phyloP scores from a whole-genome alignment of 2,329 filamentous ascomycete species.

The Cladophialophora exuberans region DNA sequence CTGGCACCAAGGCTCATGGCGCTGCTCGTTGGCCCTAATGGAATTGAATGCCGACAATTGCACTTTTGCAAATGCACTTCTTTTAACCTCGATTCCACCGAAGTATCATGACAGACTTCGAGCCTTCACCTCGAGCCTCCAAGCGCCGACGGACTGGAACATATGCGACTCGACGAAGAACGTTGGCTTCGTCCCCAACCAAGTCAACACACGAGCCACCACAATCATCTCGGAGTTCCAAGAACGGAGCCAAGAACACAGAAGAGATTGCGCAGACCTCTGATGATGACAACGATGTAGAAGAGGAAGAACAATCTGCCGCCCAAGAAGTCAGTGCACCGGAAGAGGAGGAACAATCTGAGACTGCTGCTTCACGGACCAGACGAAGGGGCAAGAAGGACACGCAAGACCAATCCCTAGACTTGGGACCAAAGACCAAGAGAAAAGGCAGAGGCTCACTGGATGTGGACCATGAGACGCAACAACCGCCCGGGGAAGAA shows the following conservation, averaged over 20 bases:
- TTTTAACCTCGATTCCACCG: not conserved
- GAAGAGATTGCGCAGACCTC: not conserved
- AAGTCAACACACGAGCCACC: not conserved
- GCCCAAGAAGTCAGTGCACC: not conserved
- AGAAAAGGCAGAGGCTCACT: not conserved
- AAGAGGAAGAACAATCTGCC: not conserved
- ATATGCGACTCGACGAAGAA: conserved; percentile 27
- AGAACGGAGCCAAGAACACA: not conserved
- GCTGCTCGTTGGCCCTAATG: too few relatives aligned
- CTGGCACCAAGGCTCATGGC: too few relatives aligned
- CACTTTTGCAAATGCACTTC: not conserved
- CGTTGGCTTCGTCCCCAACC: conserved; percentile 7
- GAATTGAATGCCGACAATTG: conserved; percentile 1
- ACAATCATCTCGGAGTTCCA: not conserved
- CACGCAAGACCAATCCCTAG: too few relatives aligned
- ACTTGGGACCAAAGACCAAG: too few relatives aligned
- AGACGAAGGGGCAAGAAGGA: too few relatives aligned
- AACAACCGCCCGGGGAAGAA: not conserved
- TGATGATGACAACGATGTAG: not conserved
- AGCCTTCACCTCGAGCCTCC: conserved; percentile 25
- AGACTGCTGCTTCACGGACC: too few relatives aligned
- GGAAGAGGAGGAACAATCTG: not conserved
- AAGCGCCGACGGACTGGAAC: conserved; percentile 32
- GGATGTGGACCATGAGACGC: not conserved
- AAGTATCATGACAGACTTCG: conserved; percentile 24